Base-by-base conservation (phyloP, 106 monocot genomes). In the Phalaenopsis aphrodite region DNA sequence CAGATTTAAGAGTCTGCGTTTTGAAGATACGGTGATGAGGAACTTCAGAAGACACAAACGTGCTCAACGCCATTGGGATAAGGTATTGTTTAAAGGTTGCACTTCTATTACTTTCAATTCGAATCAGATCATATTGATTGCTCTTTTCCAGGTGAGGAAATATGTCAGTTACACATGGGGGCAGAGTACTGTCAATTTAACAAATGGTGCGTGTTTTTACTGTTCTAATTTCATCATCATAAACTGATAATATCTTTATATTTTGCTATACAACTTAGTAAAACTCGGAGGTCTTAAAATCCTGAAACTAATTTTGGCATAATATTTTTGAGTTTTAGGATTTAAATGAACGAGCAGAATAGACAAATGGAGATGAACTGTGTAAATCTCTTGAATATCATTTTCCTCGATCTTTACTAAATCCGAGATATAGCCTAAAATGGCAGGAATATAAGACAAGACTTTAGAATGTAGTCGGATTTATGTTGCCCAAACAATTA, bases 81-180 rank as follows among this genome's bases (percentile, higher is more conserved):
- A 88, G 87, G 95, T 92, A 52, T 42, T 37, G 16, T 17, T 12
- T 38, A 68, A 48, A 41, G 41, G 17, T 56, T 57, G 39, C 37
- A 42, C 36, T 73, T 21, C 16, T 47, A 56, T 72, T 77, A 21
- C 5, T 37, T 72, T 36, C 45, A 49, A 39, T 73, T 79, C 36
- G 41, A 78, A 79, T 38, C 36, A 30, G 19, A 3, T 52, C 24
- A 9, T 48, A 79, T 39, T 39, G 47, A 79, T 80, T 80, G 3
- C 12, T 14, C 80, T 55, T 79, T 19, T 73, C 16, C 39, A 95
- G 94, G 42, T 95, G 80, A 84, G 94, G 78, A 95, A 92, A 79
- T 95, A 90, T 83, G 94, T 95, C 41, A 87, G 81, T 83, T 92
- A 87, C 77, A 95, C 92, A 36, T 95, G 94, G 94, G 91, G 92